Evolutionary conservation across 2,329 filamentous ascomycete species (phyloP).

Genomic region (Arthroderma uncinatum): DNA sequence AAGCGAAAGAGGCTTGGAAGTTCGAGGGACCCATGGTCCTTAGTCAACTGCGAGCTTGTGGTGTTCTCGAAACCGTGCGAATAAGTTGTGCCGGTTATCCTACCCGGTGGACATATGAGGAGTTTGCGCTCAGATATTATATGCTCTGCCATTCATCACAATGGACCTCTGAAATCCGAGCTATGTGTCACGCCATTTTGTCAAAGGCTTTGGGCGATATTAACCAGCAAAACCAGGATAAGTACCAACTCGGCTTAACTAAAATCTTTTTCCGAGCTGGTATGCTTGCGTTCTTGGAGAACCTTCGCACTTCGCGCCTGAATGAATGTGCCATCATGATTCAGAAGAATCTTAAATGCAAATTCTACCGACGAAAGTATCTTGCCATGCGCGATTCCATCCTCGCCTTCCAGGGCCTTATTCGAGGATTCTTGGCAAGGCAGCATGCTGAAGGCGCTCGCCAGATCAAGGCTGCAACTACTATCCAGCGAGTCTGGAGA

Average conservation of each 20-base stretch:
- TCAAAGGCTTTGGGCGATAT: slow-evolving; percentile 74
- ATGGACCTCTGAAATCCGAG: slow-evolving; percentile 87
- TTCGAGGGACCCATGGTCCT: slow-evolving; percentile 99
- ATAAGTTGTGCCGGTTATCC: slow-evolving; percentile 97
- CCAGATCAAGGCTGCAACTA: slow-evolving; percentile 75
- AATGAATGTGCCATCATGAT: slow-evolving; percentile 96
- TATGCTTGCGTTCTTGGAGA: slow-evolving; percentile 97
- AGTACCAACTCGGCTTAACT: slow-evolving; percentile 92
- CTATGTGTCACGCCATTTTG: slow-evolving; percentile 89
- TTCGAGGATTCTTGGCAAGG: slow-evolving; percentile 67
- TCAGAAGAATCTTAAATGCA: slow-evolving; percentile 92
- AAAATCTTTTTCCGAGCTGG: slow-evolving; percentile 99
- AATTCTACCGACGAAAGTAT: slow-evolving; percentile 88
- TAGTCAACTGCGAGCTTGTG: slow-evolving; percentile 90
- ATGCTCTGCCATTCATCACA: slow-evolving; percentile 83
- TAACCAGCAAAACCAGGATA: slow-evolving; percentile 64
- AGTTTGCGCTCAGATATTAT: slow-evolving; percentile 95
- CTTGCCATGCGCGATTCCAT: slow-evolving; percentile 76
- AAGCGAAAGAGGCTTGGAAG: slow-evolving; percentile 92
- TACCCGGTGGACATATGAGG: slow-evolving; percentile 96
- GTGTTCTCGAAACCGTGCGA: slow-evolving; percentile 94
- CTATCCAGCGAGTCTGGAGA: slow-evolving; percentile 90
- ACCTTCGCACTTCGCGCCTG: slow-evolving; percentile 75
- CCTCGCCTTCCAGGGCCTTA: slow-evolving; percentile 64
- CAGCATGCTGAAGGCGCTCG: slow-evolving; percentile 69